Evolutionary conservation across 2,329 filamentous ascomycete genomes (phyloP), one percentile per base, ranked within the genome.

Genomic region (Cladosporium sp.): DNA sequence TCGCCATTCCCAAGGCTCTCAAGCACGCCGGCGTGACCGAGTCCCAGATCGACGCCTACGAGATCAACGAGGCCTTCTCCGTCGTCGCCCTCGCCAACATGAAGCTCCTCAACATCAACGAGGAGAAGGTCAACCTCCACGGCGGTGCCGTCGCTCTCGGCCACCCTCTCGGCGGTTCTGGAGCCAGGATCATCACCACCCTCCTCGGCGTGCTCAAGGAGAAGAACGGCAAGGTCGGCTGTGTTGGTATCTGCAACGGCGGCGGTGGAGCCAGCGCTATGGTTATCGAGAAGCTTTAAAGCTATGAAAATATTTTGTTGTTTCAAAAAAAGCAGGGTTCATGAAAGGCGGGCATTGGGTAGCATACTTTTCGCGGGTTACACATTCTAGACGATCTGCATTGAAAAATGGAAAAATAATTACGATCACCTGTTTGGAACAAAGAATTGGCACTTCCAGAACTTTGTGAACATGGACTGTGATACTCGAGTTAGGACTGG

Each of bases 31-130:
- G 92, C 69, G 82, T 99, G 69, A 86, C 88, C 66, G 86, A 89
- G 72, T 87, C 90, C 70, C 85, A 92, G 67, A 86, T 99, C 66
- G 94, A 98, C 76, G 95, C 88, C 73, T 99, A 95, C 80, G 95
- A 99, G 85, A 97, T 99, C 85, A 99, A 99, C 85, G 95, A 99
- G 85, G 95, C 95, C 51, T 99, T 99, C 85, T 95, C 92, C 69
- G 95, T 97, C 59, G 95, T 99, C 70, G 92, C 95, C 47, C 86
- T 99, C 62, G 93, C 95, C 72, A 99, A 99, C 85, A 88, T 97
- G 83, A 97, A 99, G 87, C 80, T 98, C 65, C 88, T 99, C 49
- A 86, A 85, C 68, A 82, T 99, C 66, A 84, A 85, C 70, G 86
- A 91, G 71, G 91, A 93, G 67, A 96, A 93, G 82, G 93, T 99